These are phyloP conservation scores for Pestalotiopsis sp. DNA, from an alignment of 2,329 filamentous ascomycete species.

Conservation along the genomic window DNA sequence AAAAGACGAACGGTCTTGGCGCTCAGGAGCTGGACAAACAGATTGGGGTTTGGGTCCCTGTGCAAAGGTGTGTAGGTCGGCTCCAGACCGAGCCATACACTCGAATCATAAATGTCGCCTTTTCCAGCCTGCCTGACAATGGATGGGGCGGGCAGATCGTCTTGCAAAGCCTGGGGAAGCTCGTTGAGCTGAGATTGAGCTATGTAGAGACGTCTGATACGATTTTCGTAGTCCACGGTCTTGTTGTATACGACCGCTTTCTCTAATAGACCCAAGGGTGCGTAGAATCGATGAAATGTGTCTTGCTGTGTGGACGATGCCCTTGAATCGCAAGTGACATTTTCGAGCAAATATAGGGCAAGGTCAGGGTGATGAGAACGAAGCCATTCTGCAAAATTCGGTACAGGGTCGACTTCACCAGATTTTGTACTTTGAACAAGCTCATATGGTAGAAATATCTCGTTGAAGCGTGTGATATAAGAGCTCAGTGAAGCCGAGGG, in stretches of 20 bases:
- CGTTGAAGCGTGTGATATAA: constrained; percentile 23
- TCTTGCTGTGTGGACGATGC: constrained; percentile 10
- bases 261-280: constrained; percentile 67
- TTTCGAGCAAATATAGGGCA: constrained; percentile 15
- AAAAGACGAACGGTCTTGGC: constrained; percentile 75
- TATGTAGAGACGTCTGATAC: constrained; percentile 69
- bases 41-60: constrained; percentile 89
- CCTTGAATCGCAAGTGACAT: background rate
- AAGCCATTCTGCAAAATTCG: constrained; percentile 1
- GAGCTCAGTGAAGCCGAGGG: constrained; percentile 18
- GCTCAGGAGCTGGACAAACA: constrained; percentile 83
- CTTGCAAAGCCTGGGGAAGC: constrained; percentile 64
- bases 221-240: constrained; percentile 16
- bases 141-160: constrained; percentile 70
- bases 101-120: constrained; percentile 85
- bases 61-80: constrained; percentile 92
- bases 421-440: constrained; percentile 9
- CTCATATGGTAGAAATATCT: constrained; percentile 32
- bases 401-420: background rate
- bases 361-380: constrained; percentile 12
- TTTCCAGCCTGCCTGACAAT: constrained; percentile 67
- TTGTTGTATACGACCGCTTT: constrained; percentile 55
- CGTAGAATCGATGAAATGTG: constrained; percentile 59
- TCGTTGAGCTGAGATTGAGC: constrained; percentile 77
- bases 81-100: constrained; percentile 84